phyloP scores from a whole-genome alignment of 2,329 filamentous ascomycete species.

The Sclerotinia nivalis region DNA sequence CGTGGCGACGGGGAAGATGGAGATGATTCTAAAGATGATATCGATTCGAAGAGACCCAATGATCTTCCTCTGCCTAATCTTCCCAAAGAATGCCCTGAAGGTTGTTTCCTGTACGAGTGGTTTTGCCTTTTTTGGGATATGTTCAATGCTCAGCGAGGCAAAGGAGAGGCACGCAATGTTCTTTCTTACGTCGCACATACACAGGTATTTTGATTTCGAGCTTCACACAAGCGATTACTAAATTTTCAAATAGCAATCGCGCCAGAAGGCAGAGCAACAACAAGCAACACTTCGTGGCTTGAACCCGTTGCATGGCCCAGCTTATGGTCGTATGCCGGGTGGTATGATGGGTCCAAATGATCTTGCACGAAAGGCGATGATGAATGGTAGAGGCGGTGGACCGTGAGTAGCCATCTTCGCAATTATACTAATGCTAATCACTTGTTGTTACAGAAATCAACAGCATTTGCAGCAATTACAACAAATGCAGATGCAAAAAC shows the following conservation, averaged over 20 bases:
- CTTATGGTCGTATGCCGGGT: constrained; percentile 56
- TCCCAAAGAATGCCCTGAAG: constrained; percentile 64
- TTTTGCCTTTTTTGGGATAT: constrained; percentile 98
- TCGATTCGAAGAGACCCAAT: constrained; percentile 71
- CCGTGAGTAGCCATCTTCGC: constrained; percentile 54
- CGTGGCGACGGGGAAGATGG: constrained; percentile 69
- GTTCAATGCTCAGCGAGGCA: constrained; percentile 77
- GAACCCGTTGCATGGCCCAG: constrained; percentile 56
- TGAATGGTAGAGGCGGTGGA: constrained; percentile 65
- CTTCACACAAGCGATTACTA: constrained; percentile 30
- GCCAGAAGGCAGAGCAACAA: constrained; percentile 73
- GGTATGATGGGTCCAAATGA: constrained; percentile 55
- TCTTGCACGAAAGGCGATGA: constrained; percentile 73
- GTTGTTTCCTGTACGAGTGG: constrained; percentile 94
- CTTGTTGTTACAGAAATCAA: constrained; percentile 24
- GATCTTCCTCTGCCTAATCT: constrained; percentile 78
- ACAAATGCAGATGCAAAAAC: constrained; percentile 70
- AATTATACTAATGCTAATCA: background rate
- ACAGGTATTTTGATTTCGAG: constrained; percentile 61
- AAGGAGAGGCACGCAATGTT: constrained; percentile 61
- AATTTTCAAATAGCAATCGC: constrained; percentile 62
- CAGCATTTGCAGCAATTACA: constrained; percentile 70
- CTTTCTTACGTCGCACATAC: constrained; percentile 79
- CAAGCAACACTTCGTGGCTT: constrained; percentile 75
- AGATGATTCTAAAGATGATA: constrained; percentile 77